Evolutionary conservation across 225 moss, liverwort and hornwort genomes (phyloP).

Genomic region (Physcomitrellopsis africana): DNA sequence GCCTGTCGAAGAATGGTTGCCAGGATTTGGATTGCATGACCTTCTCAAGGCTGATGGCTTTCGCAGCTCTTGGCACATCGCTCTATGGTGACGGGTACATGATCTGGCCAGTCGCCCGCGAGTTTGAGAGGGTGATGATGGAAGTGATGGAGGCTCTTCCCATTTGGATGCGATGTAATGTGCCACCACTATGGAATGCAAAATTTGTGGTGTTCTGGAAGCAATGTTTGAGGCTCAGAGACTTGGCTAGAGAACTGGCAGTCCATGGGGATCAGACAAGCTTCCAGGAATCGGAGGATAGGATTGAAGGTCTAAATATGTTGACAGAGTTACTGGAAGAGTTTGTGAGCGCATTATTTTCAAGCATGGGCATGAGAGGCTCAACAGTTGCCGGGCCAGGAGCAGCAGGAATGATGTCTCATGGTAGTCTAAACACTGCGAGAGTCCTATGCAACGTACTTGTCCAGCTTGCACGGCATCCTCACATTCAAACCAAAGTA

Average conservation of each 20-base stretch:
- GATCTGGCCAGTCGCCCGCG: slow-evolving; percentile 35
- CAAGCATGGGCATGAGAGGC: slow-evolving; percentile 18
- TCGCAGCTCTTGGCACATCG: slow-evolving; percentile 39
- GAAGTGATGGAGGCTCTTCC: slow-evolving; percentile 32
- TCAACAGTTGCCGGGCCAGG: not conserved
- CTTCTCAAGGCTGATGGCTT: slow-evolving; percentile 36
- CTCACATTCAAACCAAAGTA: slow-evolving; percentile 49
- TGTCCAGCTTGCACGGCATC: slow-evolving; percentile 40
- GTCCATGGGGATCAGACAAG: slow-evolving; percentile 21
- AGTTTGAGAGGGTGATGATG: slow-evolving; percentile 41
- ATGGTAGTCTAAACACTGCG: slow-evolving; percentile 38
- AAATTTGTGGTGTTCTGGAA: slow-evolving; percentile 33
- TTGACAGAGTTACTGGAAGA: slow-evolving; percentile 13
- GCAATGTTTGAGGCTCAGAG: slow-evolving; percentile 34
- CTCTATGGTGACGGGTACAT: slow-evolving; percentile 43
- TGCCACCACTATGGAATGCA: slow-evolving; percentile 49
- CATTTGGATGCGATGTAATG: slow-evolving; percentile 37
- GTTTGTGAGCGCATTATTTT: slow-evolving; percentile 18
- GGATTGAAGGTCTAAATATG: not conserved
- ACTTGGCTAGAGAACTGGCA: slow-evolving; percentile 30
- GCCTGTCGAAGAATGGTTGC: slow-evolving; percentile 20
- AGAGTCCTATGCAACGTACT: slow-evolving; percentile 44
- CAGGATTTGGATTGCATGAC: slow-evolving; percentile 33
- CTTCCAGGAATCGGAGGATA: slow-evolving; percentile 3
- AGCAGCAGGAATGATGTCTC: slow-evolving; percentile 39